Evolutionary conservation across 805 yeast species (phyloP), one percentile per base, ranked within the genome.

Genomic region (Kuraishia piskuri): DNA sequence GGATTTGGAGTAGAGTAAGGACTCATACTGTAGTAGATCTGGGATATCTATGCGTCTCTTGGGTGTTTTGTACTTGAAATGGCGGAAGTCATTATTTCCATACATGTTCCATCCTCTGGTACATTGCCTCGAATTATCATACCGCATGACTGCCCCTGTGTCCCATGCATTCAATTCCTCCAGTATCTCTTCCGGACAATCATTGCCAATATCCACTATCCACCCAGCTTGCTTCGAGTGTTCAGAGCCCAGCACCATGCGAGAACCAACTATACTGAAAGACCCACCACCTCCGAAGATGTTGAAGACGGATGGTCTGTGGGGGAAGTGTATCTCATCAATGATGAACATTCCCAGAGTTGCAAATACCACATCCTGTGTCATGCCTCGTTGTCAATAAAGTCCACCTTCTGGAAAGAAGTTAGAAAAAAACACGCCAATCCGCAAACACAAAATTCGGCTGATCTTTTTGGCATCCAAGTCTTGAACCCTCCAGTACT

Each of bases 261-360:
- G 70, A 0, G 89, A 83, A 0, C 97, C 97, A 17, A 86, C 69
- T 1, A 83, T 78, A 1, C 90, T 90, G 65, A 78, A 91, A 0
- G 92, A 80, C 0, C 96, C 97, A 1, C 91, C 98, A 1, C 98
- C 98, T 0, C 98, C 98, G 49, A 88, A 73, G 7, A 91, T 74
- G 63, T 88, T 66, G 56, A 60, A 64, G 58, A 71, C 73, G 22
- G 69, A 60, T 46, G 54, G 57, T 58, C 66, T 59, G 51, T 67
- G 64, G 0, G 80, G 76, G 61, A 80, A 83, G 54, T 80, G 83
- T 59, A 90, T 88, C 58, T 89, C 96, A 66, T 91, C 98, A 19
- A 91, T 77, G 61, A 92, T 90, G 68, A 90, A 86, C 89, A 91
- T 85, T 49, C 97, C 98, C 72, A 88, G 72, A 1, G 95, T 78